Percentiles rank a stretch among this genome's conserved stretches.
Conservation (phyloP, 129 eudicot genomes). For the Lactuca sativa region DNA sequence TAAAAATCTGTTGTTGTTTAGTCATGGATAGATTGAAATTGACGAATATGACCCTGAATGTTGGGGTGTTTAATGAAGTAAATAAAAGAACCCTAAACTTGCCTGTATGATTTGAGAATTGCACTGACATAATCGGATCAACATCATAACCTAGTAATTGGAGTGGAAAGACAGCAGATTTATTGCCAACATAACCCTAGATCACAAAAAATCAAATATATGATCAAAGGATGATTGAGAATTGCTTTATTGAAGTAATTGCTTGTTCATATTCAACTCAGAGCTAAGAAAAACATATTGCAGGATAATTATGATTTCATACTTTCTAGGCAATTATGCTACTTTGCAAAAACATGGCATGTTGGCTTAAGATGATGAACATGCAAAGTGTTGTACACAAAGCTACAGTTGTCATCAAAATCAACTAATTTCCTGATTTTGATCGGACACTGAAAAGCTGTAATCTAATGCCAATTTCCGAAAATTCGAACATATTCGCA, state of each 20-base stretch:
- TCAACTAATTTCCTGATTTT: background rate
- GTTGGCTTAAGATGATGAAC: background rate
- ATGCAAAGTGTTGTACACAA: background rate
- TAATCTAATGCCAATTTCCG: background rate
- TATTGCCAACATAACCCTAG: conserved; percentile 97
- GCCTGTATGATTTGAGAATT: conserved; percentile 99
- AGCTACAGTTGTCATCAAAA: background rate
- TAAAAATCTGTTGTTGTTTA: conserved; percentile 29
- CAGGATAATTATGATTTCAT: background rate
- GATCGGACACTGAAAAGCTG: background rate
- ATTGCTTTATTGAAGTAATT: background rate
- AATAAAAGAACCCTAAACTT: conserved; percentile 51
- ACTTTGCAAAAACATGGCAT: background rate
- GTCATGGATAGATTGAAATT: conserved; percentile 3
- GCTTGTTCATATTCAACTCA: background rate
- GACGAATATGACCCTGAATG: conserved; percentile 28
- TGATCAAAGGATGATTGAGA: background rate
- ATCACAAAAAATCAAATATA: background rate
- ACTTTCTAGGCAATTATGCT: conserved; percentile 1
- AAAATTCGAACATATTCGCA: background rate
- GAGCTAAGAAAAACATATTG: too few relatives aligned
- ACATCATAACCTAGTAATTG: conserved; percentile 95
- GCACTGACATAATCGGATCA: conserved; percentile 94
- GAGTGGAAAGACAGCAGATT: conserved; percentile 94
- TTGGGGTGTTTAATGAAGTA: conserved; percentile 19